Base-by-base conservation (phyloP, 176 grass and related monocot species). In the Zoysia japonica region DNA sequence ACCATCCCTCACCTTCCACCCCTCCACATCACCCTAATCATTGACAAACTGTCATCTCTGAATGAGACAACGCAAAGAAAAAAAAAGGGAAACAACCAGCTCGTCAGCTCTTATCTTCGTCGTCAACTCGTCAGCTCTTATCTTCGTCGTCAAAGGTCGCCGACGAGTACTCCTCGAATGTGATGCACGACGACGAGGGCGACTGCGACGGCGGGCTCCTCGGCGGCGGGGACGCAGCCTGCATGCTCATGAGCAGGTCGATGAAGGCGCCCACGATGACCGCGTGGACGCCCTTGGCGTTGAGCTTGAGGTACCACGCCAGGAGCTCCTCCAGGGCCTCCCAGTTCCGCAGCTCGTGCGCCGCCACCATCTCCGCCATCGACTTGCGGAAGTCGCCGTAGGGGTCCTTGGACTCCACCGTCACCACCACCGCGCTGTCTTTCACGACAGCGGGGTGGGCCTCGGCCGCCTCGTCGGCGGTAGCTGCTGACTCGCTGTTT, bases 301-400 rank as follows among this genome's bases (percentile, higher is more conserved):
- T 96, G 67, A 92, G 77, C 78, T 91, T 90, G 76, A 92, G 80
- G 84, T 96, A 92, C 82, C 85, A 88, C 7, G 76, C 85, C 68
- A 96, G 74, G 77, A 96, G 85, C 87, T 96, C 90, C 82, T 96
- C 89, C 81, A 96, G 79, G 38, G 85, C 86, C 13, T 90, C 90
- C 93, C 93, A 96, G 75, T 96, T 75, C 43, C 81, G 81, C 50
- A 96, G 83, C 14, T 67, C 82, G 68, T 96, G 90, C 54, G 93
- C 90, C 71, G 65, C 71, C 67, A 96, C 93, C 90, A 96, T 92
- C 62, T 96, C 93, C 77, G 84, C 76, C 90, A 96, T 96, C 2
- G 93, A 92, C 79, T 80, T 65, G 20, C 87, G 64, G 90, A 96
- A 96, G 66, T 96, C 93, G n/a, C 45, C 73, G 85, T 92, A 86